Evolutionary conservation across 2,329 filamentous ascomycete species (phyloP), one percentile per base, ranked within the genome.

Genomic region (Exophiala sp.): DNA sequence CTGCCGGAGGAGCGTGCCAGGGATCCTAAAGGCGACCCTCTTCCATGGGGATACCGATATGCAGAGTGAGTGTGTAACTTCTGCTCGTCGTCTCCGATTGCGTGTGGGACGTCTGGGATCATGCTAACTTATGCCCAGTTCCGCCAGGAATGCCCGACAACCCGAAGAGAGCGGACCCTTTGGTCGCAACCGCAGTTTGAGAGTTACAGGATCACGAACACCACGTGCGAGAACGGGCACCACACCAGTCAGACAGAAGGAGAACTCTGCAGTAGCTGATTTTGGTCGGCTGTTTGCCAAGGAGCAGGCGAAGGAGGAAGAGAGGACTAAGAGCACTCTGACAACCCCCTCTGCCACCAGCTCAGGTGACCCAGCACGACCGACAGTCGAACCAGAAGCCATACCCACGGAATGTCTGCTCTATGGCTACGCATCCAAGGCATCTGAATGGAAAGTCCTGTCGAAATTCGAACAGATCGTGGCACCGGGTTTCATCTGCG

Each of bases 381-480:
- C 23, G 34, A 18, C 34, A 63, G 68, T 45, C 65, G 69, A 54
- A 64, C 71, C 65, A 58, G 70, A 43, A 60, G 62, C 47, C 54
- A 21, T 66, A 57, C 80, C 82, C 1, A 85, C 86, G 32, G 89
- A 96, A 69, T 80, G 95, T 56, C 81, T 95, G 48, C 75, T 97
- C 13, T 86, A 90, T 59, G 91, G 91, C 23, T 96, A 90, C 68
- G 80, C 67, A 72, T 83, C 69, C 76, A 88, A 73, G 58, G 74
- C 78, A 3, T 65, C 68, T 6, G 78, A 82, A 64, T 96, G 93
- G 78, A 88, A 90, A 22, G 89, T 89, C 27, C 83, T 97, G 60
- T 82, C 86, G 59, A 87, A 88, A 69, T 97, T 86, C 70, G 91
- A 96, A 72, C 80, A 83, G 53, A 82, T 95, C 35, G 59, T 59